A percentile compares a stretch with the other conserved stretches of the same genome.
Conservation (phyloP, 23 red algal genomes). For the Gracilariopsis chorda region DNA sequence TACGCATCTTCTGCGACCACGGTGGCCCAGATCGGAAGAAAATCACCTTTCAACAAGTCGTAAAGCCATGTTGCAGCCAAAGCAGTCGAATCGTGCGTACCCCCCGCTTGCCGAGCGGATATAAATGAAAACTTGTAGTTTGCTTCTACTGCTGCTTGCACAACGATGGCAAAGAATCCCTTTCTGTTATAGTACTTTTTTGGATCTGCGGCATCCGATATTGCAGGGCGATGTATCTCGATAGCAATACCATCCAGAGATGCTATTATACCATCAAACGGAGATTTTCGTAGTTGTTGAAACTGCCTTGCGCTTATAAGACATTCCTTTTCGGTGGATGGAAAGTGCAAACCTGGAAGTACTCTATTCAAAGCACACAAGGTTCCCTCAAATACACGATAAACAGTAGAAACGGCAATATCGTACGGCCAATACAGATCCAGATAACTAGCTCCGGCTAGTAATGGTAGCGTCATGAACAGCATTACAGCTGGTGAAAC, state of each 20-base stretch:
- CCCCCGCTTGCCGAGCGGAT: not conserved
- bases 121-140: conserved; percentile 25
- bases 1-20: not conserved
- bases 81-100: conserved; percentile 2
- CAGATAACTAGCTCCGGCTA: no score
- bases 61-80: not conserved
- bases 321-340: not conserved
- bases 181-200: conserved; percentile 23
- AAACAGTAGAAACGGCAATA: no score
- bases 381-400: no score
- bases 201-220: not conserved
- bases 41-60: not conserved
- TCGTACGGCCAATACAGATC: no score
- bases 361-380: not conserved
- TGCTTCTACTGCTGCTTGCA: not conserved
- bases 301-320: not conserved
- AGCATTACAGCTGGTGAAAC: no score
- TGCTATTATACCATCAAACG: not conserved
- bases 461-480: no score
- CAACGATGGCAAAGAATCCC: not conserved
- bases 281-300: not conserved
- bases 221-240: not conserved
- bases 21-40: not conserved
- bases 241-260: conserved; percentile 3
- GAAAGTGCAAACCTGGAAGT: not conserved